Conservation (phyloP, 169 alveolate genomes). For the Babesia sp. region DNA sequence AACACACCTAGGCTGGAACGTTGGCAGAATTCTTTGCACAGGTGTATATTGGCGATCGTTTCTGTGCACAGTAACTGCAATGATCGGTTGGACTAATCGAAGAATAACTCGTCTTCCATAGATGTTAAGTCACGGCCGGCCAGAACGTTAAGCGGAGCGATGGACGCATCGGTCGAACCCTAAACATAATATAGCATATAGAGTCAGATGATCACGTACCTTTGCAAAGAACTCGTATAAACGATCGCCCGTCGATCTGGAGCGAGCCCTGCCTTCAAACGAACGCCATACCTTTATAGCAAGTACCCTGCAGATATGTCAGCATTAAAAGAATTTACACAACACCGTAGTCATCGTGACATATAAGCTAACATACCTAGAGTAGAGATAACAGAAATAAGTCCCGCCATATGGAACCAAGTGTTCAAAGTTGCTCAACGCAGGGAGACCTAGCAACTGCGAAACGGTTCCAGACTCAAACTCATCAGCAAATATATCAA, state of each 20-base stretch:
- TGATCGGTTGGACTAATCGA: neutral
- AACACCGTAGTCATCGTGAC: neutral
- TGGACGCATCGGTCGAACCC: slow-evolving; percentile 64
- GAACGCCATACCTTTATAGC: slow-evolving; percentile 61
- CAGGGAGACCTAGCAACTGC: slow-evolving; percentile 40
- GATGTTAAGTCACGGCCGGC: slow-evolving; percentile 38
- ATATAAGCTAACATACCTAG: slow-evolving; percentile 54
- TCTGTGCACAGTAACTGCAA: neutral
- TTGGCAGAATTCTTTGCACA: neutral
- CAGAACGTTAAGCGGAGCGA: slow-evolving; percentile 41
- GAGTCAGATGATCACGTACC: neutral
- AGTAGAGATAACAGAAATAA: slow-evolving; percentile 74
- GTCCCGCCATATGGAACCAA: slow-evolving; percentile 76
- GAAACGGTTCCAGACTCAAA: neutral
- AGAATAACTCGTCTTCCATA: slow-evolving; percentile 30
- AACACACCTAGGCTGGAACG: neutral
- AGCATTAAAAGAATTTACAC: neutral
- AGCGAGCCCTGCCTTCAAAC: slow-evolving; percentile 10
- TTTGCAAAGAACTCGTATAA: slow-evolving; percentile 40
- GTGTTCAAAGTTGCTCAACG: slow-evolving; percentile 75
- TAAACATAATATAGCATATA: neutral
- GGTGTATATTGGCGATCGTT: neutral
- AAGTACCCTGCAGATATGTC: slow-evolving; percentile 39
- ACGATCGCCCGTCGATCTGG: slow-evolving; percentile 32
- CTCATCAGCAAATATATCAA: slow-evolving; percentile 20